A percentile compares a stretch with the other conserved stretches of the same genome.
Evolutionary conservation across 345 rosid genomes (phyloP).

Genomic region (Rhodamnia argentea): DNA sequence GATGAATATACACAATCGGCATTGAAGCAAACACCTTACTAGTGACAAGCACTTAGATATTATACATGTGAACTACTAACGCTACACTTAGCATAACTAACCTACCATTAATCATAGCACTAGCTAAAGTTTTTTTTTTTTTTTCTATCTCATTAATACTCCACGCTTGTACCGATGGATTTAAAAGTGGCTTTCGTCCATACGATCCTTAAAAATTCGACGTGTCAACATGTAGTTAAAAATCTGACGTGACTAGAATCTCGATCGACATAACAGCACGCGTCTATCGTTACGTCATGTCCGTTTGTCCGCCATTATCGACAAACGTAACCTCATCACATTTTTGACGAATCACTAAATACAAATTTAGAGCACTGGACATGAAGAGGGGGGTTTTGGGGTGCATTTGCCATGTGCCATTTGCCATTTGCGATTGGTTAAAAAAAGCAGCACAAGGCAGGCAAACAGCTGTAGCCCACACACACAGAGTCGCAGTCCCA

Average conservation of each 20-base stretch:
- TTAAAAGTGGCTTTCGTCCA: fast-evolving
- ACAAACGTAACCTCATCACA: background rate
- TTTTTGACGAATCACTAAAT: no score
- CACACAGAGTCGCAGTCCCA: no score
- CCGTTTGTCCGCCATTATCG: background rate
- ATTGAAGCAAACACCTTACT: background rate
- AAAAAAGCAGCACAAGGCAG: no score
- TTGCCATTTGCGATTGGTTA: no score
- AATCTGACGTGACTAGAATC: fast-evolving
- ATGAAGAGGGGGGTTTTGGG: no score
- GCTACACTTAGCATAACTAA: background rate
- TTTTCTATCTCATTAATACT: no score
- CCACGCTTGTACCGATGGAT: background rate
- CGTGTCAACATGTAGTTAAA: background rate
- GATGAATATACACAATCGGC: background rate
- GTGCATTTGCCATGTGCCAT: no score
- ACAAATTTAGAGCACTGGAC: no score
- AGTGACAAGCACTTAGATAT: background rate
- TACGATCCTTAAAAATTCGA: fast-evolving
- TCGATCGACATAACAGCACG: no score
- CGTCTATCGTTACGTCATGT: fast-evolving
- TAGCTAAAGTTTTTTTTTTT: no score
- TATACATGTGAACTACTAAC: background rate
- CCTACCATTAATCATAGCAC: background rate
- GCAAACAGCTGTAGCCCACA: no score